Conservation (phyloP, 768 basidiomycete species). For the Tubosaeta sp. region DNA sequence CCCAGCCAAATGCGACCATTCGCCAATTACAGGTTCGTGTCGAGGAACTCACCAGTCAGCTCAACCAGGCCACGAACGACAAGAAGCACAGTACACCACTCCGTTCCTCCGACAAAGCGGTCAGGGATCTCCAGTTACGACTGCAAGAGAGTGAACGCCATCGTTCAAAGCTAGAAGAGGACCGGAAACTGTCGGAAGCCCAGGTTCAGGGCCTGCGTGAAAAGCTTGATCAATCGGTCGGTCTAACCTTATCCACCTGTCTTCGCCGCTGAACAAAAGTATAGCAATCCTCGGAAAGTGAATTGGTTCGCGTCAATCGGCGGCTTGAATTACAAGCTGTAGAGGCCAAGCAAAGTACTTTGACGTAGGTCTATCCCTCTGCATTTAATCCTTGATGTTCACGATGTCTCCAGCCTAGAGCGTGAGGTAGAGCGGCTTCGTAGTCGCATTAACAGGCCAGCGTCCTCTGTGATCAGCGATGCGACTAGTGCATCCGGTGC, state of each 20-base stretch:
- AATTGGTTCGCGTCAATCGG: slow-evolving; percentile 67
- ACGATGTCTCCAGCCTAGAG: slow-evolving; percentile 43
- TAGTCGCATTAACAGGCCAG: slow-evolving; percentile 58
- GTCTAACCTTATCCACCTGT: slow-evolving; percentile 18
- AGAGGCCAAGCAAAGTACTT: slow-evolving; percentile 66
- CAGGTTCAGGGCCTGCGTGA: slow-evolving; percentile 56
- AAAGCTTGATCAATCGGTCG: slow-evolving; percentile 58
- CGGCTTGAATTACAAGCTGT: slow-evolving; percentile 72
- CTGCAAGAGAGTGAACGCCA: slow-evolving; percentile 61
- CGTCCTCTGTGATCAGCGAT: slow-evolving; percentile 34
- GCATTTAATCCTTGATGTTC: neutral
- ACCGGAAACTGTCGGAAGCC: slow-evolving; percentile 53
- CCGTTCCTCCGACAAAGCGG: slow-evolving; percentile 43
- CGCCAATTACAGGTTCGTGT: slow-evolving; percentile 65
- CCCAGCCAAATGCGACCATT: slow-evolving; percentile 50
- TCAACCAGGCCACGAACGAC: slow-evolving; percentile 42
- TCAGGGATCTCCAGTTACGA: slow-evolving; percentile 52
- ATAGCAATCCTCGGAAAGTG: slow-evolving; percentile 67
- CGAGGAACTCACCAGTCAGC: slow-evolving; percentile 58
- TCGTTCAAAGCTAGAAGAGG: slow-evolving; percentile 59
- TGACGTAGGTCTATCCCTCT: slow-evolving; percentile 46
- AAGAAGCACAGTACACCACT: slow-evolving; percentile 31
- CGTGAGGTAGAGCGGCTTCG: slow-evolving; percentile 66
- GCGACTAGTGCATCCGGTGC: slow-evolving; percentile 13
- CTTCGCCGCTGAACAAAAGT: slow-evolving; percentile 6